Base-by-base conservation (phyloP, 257 asterid species). In the Capsicum rhomboideum region DNA sequence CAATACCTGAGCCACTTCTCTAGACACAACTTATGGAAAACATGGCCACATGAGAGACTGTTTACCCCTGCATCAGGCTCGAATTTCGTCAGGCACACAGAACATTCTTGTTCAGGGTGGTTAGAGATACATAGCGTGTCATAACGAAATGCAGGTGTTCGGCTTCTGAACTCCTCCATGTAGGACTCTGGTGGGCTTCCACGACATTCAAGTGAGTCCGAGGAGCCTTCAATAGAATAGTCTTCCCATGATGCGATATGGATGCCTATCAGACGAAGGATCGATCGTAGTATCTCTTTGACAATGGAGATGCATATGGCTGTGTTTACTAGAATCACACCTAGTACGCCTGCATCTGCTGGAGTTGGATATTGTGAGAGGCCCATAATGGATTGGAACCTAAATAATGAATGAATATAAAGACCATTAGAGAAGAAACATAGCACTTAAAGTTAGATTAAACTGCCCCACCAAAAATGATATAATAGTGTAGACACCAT, bases 1-100 rank as follows among this genome's bases (percentile, higher is more conserved):
- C 98, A 96, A 58, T 88, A 88, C 88, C 90, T 92, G 85, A 96
- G 77, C 99, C 99, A 96, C 79, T 89, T 93, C 91, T 94, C 98
- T 8, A 96, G 88, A 89, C 98, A 96, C 29, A 82, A 28, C 67
- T 86, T 88, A 75, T 96, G 99, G 91, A 96, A 96, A 40, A 94
- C 92, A 17, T 96, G 99, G 82, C 97, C 96, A 16, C 99, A 96
- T 1, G 93, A 68, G 66, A 94, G 92, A 53, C 84, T 91, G 90
- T 94, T 94, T 56, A 96, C 87, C 89, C 93, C 93, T 2, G 97
- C 85, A 54, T 88, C 89, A 2, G 93, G 93, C 80, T 89, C 87
- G 59, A 96, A 93, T 17, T 92, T 97, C 0, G 91, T 84, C 80
- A 96, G 72, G 90, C 99, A 96, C 53, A 96, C 97, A 0, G 97